Evolutionary conservation across 495 filamentous ascomycete genomes (phyloP), one percentile per base, ranked within the genome.

Genomic region (Chaetomium cochliodes): DNA sequence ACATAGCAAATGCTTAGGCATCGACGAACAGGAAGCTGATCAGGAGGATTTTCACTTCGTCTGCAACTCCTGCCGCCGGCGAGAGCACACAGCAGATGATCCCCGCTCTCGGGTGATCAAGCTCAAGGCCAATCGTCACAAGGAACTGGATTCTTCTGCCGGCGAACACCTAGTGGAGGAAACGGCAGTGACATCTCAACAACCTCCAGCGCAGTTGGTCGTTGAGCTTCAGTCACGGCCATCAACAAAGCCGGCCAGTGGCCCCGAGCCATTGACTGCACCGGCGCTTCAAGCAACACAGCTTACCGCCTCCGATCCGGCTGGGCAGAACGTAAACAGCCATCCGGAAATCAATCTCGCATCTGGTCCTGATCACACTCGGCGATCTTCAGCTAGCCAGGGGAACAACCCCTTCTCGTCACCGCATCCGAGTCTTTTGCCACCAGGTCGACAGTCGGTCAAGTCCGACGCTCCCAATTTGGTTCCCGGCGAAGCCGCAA

Each of bases 21-120:
- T 98, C 63, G 82, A 81, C 13, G 83, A 91, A 63, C 80, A 82
- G 52, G 88, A 91, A 62, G 93, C 91, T 7, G 92, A 96, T 59
- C 80, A 86, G 52, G 90, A 93, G 15, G 89, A 96, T 68, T 97
- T 96, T 72, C 87, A 91, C 60, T 97, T 96, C 73, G 79, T 97
- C 58, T 98, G 94, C 77, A 80, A 80, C 25, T 84, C 86, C 55
- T 98, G 94, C 52, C 86, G 85, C 47, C 87, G 85, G 61, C 70
- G 64, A 15, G 73, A 80, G 67, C 68, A 70, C 42, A 65, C 65
- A 59, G 76, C 71, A 15, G 78, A 80, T 54, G 73, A 74, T 20
- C 50, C 56, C 18, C 77, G 74, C 33, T 77, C 73, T 8, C 70
- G 90, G 77, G 55, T 72, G 58, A 84, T 83, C 71, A 97, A 93